Evolutionary conservation across 768 basidiomycete genomes (phyloP).

Genomic region (Rhizopogon roseolus): DNA sequence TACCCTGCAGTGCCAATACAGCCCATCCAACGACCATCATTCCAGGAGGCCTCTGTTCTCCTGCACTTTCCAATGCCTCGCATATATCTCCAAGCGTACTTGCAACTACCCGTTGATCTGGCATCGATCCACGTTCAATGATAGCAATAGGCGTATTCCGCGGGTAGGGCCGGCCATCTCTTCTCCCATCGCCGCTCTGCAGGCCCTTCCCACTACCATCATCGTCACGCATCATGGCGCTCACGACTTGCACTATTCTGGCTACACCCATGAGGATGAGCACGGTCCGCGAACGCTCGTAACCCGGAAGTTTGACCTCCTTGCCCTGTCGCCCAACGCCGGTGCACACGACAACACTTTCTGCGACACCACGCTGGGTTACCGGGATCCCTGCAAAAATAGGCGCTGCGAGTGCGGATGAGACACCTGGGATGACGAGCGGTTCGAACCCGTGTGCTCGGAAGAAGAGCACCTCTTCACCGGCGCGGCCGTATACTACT

Average conservation of each 20-base stretch:
- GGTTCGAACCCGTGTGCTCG: slow-evolving; percentile 80
- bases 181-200: slow-evolving; percentile 34
- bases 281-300: slow-evolving; percentile 76
- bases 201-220: slow-evolving; percentile 5
- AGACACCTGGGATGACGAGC: slow-evolving; percentile 84
- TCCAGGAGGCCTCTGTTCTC: slow-evolving; percentile 90
- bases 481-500: slow-evolving; percentile 88
- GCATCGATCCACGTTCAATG: slow-evolving; percentile 91
- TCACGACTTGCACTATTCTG: slow-evolving; percentile 66
- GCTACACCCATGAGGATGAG: slow-evolving; percentile 96
- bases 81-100: slow-evolving; percentile 75
- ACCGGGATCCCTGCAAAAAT: slow-evolving; percentile 88
- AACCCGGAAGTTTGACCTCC: slow-evolving; percentile 80
- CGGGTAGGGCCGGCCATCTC: slow-evolving; percentile 65
- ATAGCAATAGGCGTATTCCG: slow-evolving; percentile 79
- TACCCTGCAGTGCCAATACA: slow-evolving; percentile 68
- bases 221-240: slow-evolving; percentile 39
- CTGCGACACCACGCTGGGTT: slow-evolving; percentile 92
- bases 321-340: slow-evolving; percentile 89
- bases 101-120: slow-evolving; percentile 82
- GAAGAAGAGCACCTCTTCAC: slow-evolving; percentile 94
- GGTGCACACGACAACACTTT: slow-evolving; percentile 86
- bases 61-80: slow-evolving; percentile 63
- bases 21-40: slow-evolving; percentile 97
- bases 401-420: slow-evolving; percentile 86